These are phyloP conservation scores for Monilinia polystroma DNA, from an alignment of 2,329 filamentous ascomycete species.

Conservation along the genomic window DNA sequence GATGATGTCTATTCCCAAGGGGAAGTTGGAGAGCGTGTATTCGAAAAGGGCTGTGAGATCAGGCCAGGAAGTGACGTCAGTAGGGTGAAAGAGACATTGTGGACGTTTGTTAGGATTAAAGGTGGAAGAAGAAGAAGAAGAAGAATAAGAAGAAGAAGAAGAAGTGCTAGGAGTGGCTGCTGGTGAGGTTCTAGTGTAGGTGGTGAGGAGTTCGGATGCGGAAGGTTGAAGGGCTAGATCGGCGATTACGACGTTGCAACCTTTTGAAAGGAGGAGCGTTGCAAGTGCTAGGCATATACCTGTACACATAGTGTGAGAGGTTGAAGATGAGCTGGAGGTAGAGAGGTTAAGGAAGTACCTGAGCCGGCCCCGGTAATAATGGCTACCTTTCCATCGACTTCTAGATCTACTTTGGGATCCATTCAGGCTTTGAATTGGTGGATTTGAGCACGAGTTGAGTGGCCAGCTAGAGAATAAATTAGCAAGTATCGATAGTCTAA, in stretches of 20 bases:
- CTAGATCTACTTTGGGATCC: neutral
- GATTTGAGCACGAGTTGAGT: neutral
- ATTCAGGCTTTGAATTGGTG: neutral
- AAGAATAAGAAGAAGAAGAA: neutral
- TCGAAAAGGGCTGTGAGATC: slow-evolving; percentile 43
- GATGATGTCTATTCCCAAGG: slow-evolving; percentile 39
- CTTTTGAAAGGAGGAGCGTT: slow-evolving; percentile 43
- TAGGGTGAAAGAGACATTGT: slow-evolving; percentile 29
- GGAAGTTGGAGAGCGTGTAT: slow-evolving; percentile 41
- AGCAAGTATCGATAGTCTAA: neutral
- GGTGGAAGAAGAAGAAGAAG: neutral
- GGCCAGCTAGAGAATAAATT: neutral
- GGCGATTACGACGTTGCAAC: slow-evolving; percentile 48
- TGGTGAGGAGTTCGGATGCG: slow-evolving; percentile 40
- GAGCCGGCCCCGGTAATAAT: slow-evolving; percentile 35
- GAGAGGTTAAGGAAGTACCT: slow-evolving; percentile 39
- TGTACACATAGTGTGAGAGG: neutral
- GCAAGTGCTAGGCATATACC: slow-evolving; percentile 47
- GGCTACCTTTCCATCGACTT: slow-evolving; percentile 27
- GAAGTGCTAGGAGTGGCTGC: neutral
- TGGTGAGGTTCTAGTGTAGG: neutral
- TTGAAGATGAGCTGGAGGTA: no score
- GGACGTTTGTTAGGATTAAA: neutral
- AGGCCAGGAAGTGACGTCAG: slow-evolving; percentile 47
- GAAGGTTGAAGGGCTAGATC: slow-evolving; percentile 42